phyloP scores from a whole-genome alignment of 2,329 filamentous ascomycete genomes.

The Aspergillus calidoustus region DNA sequence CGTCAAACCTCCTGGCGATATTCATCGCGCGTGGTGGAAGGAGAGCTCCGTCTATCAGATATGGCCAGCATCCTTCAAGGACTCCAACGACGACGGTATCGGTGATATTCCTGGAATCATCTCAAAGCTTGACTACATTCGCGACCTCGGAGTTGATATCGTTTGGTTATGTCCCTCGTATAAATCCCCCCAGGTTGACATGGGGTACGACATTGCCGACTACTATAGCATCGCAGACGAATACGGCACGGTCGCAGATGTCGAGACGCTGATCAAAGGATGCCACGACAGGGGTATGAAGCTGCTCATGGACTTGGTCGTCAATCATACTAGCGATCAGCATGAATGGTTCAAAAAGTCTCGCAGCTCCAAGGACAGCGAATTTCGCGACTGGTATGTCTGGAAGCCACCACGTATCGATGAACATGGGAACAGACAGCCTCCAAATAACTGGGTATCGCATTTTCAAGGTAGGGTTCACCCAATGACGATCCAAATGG shows the following conservation, averaged over 20 bases:
- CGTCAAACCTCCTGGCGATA: conserved; percentile 19
- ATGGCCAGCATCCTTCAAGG: conserved; percentile 63
- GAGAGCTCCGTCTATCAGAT: conserved; percentile 63
- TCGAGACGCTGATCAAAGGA: conserved; percentile 64
- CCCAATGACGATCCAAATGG: neutral
- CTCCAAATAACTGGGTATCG: conserved; percentile 71
- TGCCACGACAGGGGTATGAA: conserved; percentile 68
- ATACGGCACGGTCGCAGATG: conserved; percentile 70
- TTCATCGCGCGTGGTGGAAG: conserved; percentile 57
- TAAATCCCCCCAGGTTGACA: conserved; percentile 59
- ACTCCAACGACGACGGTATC: conserved; percentile 58
- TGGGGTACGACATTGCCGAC: conserved; percentile 61
- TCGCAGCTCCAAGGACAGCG: conserved; percentile 62
- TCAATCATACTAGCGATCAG: conserved; percentile 77
- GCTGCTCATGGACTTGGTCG: conserved; percentile 74
- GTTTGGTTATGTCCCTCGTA: conserved; percentile 60
- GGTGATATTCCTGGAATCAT: conserved; percentile 70
- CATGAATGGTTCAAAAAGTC: conserved; percentile 74
- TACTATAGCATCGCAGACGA: conserved; percentile 68
- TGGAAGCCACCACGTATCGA: conserved; percentile 58
- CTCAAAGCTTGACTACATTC: conserved; percentile 67
- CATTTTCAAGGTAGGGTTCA: conserved; percentile 34
- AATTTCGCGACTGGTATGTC: conserved; percentile 73
- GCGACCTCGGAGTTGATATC: conserved; percentile 65
- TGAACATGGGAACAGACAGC: conserved; percentile 63